Percentiles rank a stretch among this genome's conserved stretches.
These are phyloP conservation scores for Apophysomyces elegans DNA, from an alignment of 371 early-diverging fungal species.

Conservation along the genomic window DNA sequence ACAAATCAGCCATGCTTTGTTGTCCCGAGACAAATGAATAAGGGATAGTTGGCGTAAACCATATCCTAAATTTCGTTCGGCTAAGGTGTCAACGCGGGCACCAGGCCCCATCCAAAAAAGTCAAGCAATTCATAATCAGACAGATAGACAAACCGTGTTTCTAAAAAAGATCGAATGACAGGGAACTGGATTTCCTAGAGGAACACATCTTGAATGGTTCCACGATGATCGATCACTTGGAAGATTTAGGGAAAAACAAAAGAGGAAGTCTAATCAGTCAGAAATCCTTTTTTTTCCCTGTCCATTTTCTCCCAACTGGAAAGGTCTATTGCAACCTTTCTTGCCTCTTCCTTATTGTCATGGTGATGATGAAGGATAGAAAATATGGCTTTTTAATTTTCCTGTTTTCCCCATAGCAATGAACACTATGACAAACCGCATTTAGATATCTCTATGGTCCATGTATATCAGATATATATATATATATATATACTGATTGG, in stretches of 20 bases:
- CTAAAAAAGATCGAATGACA: conserved; percentile 10
- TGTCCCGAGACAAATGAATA: no score
- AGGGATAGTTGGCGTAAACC: conserved; percentile 1
- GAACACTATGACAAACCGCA: no score
- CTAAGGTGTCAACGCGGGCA: neutral
- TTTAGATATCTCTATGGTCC: no score
- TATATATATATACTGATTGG: neutral
- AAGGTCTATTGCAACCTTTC: neutral
- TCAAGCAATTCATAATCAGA: neutral
- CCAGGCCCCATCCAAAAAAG: neutral
- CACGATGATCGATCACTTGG: conserved; percentile 1
- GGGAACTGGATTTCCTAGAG: neutral
- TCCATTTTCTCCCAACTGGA: neutral
- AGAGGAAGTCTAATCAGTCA: neutral
- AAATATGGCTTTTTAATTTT: conserved; percentile 4
- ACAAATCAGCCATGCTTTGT: no score
- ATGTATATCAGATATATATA: neutral
- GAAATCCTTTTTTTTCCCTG: neutral
- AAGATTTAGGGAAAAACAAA: neutral
- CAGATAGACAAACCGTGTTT: neutral
- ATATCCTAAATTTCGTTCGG: neutral
- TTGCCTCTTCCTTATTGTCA: neutral
- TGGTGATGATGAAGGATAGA: conserved; percentile 36
- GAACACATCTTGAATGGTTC: neutral
- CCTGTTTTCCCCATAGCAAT: neutral